Percentiles rank a stretch among this genome's conserved stretches.
These are phyloP conservation scores for Anthracocystis setariae DNA, from an alignment of 1,284 basidiomycete genomes.

Conservation along the genomic window DNA sequence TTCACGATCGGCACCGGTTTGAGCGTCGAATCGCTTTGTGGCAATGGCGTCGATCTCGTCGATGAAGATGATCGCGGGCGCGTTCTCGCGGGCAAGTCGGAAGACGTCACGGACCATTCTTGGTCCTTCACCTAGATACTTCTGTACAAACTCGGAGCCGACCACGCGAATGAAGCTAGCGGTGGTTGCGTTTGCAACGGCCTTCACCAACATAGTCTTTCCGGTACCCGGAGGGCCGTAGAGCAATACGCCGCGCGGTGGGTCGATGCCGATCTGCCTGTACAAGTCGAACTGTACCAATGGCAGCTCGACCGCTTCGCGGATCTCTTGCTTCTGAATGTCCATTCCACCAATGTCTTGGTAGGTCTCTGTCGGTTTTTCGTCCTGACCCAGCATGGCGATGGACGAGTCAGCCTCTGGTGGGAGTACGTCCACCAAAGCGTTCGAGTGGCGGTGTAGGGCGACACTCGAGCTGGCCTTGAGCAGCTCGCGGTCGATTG, in stretches of 20 bases:
- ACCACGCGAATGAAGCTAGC: conserved; percentile 98
- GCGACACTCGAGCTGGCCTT: conserved; percentile 98
- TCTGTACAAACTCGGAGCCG: conserved; percentile 98
- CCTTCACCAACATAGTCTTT: conserved; percentile 99
- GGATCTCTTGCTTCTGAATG: conserved; percentile 97
- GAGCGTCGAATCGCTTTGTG: conserved; percentile 99
- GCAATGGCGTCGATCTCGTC: conserved; percentile 99
- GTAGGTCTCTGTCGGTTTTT: conserved; percentile 74
- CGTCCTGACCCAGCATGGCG: conserved; percentile 76
- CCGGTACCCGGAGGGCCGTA: conserved; percentile 97
- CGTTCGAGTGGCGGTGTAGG: conserved; percentile 97
- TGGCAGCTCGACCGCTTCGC: conserved; percentile 98
- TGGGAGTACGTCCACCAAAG: conserved; percentile 96
- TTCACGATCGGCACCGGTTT: conserved; percentile 98
- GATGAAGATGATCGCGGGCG: conserved; percentile 98
- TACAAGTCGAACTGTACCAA: conserved; percentile 93
- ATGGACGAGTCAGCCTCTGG: conserved; percentile 99
- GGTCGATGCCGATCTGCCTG: conserved; percentile 99
- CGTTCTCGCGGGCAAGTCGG: conserved; percentile 94
- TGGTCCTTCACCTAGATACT: conserved; percentile 98
- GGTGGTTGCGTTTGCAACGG: conserved; percentile 95
- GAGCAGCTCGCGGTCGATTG: conserved; percentile 94
- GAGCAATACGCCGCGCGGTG: conserved; percentile 86
- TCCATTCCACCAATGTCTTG: conserved; percentile 91
- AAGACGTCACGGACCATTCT: conserved; percentile 99